Evolutionary conservation across 2,329 filamentous ascomycete species (phyloP).

Genomic region (Clathrospora elynae): DNA sequence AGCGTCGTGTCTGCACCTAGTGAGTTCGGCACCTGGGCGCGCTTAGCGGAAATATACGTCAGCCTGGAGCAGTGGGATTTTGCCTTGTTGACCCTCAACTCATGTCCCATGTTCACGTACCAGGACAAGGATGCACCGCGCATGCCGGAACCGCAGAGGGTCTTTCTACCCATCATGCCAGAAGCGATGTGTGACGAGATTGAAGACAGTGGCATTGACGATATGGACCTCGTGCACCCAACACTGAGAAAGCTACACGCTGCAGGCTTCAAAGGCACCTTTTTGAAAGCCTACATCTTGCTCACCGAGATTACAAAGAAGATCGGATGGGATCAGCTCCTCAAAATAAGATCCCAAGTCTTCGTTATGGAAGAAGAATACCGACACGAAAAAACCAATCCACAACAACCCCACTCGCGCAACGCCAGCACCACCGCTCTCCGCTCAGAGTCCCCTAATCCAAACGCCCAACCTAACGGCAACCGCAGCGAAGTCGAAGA

Average conservation of each 20-base stretch:
- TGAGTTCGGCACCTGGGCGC: slow-evolving; percentile 96
- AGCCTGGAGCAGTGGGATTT: slow-evolving; percentile 96
- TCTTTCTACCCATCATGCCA: slow-evolving; percentile 82
- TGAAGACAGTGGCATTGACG: slow-evolving; percentile 81
- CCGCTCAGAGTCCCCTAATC: slow-evolving; percentile 64
- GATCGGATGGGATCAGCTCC: slow-evolving; percentile 95
- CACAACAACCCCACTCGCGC: slow-evolving; percentile 55
- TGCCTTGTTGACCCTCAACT: slow-evolving; percentile 92
- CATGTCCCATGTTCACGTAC: slow-evolving; percentile 99
- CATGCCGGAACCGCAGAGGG: slow-evolving; percentile 89
- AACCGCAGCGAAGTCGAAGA: slow-evolving; percentile 38
- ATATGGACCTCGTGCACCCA: slow-evolving; percentile 83
- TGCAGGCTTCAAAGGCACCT: slow-evolving; percentile 90
- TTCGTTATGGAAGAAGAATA: slow-evolving; percentile 99
- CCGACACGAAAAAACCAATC: slow-evolving; percentile 72
- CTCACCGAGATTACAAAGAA: slow-evolving; percentile 94
- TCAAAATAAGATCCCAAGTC: slow-evolving; percentile 93
- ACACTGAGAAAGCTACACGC: slow-evolving; percentile 85
- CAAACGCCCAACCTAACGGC: slow-evolving; percentile 48
- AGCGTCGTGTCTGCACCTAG: slow-evolving; percentile 94
- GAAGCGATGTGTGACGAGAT: slow-evolving; percentile 96
- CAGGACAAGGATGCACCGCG: slow-evolving; percentile 96
- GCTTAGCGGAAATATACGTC: slow-evolving; percentile 91
- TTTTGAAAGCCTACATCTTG: slow-evolving; percentile 90
- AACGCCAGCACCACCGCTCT: slow-evolving; percentile 81